A percentile compares a stretch with the other conserved stretches of the same genome.
Evolutionary conservation across 208 protist genomes (phyloP).

Genomic region (Wallacemonas collosoma): DNA sequence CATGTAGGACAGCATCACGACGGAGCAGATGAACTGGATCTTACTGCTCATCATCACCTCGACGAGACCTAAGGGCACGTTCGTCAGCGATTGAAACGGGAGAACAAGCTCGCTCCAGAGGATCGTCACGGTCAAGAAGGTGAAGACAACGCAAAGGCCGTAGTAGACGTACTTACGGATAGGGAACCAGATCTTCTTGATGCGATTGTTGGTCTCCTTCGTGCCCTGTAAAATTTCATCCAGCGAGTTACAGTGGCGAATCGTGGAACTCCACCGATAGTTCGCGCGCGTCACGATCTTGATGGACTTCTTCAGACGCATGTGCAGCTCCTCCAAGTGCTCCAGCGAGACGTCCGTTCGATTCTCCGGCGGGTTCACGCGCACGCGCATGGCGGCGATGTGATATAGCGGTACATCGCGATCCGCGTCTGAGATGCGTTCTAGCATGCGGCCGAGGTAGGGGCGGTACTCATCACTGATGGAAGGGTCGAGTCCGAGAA

Average conservation of each 20-base stretch:
- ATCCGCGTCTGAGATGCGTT: constrained; percentile 71
- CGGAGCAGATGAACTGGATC: constrained; percentile 76
- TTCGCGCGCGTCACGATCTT: constrained; percentile 79
- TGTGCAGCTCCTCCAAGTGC: constrained; percentile 79
- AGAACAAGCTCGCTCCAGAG: constrained; percentile 87
- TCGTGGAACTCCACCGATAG: constrained; percentile 76
- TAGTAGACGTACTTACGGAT: constrained; percentile 72
- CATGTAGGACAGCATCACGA: constrained; percentile 92
- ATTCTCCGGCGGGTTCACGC: constrained; percentile 32
- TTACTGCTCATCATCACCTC: constrained; percentile 72
- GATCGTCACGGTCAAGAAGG: constrained; percentile 75
- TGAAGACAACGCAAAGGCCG: constrained; percentile 43
- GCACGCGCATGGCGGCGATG: constrained; percentile 60
- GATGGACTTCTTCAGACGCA: constrained; percentile 77
- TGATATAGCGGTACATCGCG: constrained; percentile 83
- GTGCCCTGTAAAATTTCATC: constrained; percentile 68
- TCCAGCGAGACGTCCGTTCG: constrained; percentile 74
- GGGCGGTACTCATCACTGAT: constrained; percentile 78
- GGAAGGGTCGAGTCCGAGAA: constrained; percentile 77
- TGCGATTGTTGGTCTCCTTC: constrained; percentile 50
- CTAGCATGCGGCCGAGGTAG: constrained; percentile 80
- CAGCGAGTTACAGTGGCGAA: constrained; percentile 64
- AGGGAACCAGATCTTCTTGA: constrained; percentile 73
- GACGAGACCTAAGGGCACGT: constrained; percentile 64
- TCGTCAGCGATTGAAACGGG: constrained; percentile 60